Evolutionary conservation across 345 rosid species (phyloP).

Genomic region (Corymbia maculata): DNA sequence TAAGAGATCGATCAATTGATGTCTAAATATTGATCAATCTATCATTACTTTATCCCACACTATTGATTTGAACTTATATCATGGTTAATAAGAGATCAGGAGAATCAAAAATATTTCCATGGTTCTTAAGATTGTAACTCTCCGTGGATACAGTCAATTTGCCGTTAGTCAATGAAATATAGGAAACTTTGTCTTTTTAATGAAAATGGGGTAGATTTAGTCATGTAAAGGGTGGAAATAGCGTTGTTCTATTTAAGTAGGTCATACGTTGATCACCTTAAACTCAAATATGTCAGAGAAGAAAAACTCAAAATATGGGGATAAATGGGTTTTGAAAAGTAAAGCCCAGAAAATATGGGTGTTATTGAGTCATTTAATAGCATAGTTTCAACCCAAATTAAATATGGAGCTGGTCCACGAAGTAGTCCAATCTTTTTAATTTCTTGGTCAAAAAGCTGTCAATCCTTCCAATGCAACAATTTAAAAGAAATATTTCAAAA

Average conservation of each 20-base stretch:
- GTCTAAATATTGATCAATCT: too few species aligned
- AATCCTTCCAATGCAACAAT: neutral
- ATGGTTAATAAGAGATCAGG: too few species aligned
- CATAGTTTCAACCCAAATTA: neutral
- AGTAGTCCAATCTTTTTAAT: neutral
- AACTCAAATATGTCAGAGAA: neutral
- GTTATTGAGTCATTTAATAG: neutral
- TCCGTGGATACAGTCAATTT: too few species aligned
- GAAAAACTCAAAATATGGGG: neutral
- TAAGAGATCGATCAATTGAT: too few species aligned
- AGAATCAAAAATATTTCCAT: too few species aligned
- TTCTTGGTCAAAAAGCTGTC: neutral
- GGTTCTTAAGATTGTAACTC: too few species aligned
- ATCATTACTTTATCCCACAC: too few species aligned
- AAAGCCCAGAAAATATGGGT: neutral
- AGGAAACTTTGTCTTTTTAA: too few species aligned
- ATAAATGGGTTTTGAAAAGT: neutral
- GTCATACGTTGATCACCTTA: neutral
- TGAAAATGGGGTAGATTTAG: too few species aligned
- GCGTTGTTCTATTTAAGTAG: neutral
- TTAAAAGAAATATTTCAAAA: neutral
- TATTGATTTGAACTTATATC: too few species aligned
- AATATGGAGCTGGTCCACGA: neutral
- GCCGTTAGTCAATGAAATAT: too few species aligned
- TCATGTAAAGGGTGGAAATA: neutral